A percentile compares a stretch with the other conserved stretches of the same genome.
Conservation (phyloP, 371 early-diverging fungal species). For the Rhizopus arrhizus region DNA sequence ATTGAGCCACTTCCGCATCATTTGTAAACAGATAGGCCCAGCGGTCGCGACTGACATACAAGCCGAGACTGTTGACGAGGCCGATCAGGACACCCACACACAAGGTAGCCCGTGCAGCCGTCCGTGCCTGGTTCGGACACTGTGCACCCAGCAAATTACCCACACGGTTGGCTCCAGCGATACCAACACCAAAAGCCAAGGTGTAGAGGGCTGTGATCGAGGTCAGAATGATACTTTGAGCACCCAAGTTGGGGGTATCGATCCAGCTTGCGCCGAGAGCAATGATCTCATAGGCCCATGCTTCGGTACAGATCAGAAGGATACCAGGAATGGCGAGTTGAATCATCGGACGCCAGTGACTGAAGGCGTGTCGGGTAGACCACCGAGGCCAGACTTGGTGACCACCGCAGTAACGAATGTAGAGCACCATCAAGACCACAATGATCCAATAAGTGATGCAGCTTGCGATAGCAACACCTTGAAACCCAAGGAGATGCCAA, state of each 20-base stretch:
- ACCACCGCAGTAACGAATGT: constrained; percentile 67
- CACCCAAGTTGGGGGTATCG: constrained; percentile 78
- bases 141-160: constrained; percentile 74
- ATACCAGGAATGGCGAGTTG: constrained; percentile 73
- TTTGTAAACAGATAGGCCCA: constrained; percentile 71
- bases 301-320: constrained; percentile 67
- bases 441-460: constrained; percentile 72
- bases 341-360: constrained; percentile 61
- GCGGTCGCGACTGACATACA: constrained; percentile 42
- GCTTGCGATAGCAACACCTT: constrained; percentile 83
- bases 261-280: constrained; percentile 79
- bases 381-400: constrained; percentile 80
- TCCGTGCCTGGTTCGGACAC: constrained; percentile 47
- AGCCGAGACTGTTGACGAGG: constrained; percentile 25
- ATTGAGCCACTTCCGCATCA: constrained; percentile 61
- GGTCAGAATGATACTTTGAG: constrained; percentile 79
- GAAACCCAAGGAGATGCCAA: constrained; percentile 73
- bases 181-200: constrained; percentile 60
- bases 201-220: constrained; percentile 72
- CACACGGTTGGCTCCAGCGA: constrained; percentile 76
- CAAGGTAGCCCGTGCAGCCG: constrained; percentile 49
- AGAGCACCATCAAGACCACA: constrained; percentile 57
- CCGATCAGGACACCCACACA: constrained; percentile 37
- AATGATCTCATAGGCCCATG: constrained; percentile 59
- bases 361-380: constrained; percentile 61